phyloP scores from a whole-genome alignment of 2,329 filamentous ascomycete species.

The Cercospora canescens region DNA sequence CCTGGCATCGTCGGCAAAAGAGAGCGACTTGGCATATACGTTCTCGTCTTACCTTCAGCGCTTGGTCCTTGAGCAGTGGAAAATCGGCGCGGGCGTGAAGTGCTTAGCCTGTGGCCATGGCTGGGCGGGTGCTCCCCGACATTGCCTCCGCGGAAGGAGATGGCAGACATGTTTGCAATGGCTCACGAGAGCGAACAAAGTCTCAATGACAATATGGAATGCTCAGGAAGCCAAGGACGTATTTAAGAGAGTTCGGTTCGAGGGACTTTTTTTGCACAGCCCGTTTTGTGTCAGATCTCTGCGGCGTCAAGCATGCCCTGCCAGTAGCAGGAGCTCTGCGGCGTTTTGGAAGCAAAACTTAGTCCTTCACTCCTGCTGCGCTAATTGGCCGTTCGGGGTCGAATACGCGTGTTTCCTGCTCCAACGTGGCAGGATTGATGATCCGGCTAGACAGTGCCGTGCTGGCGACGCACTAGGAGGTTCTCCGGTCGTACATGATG shows the following conservation, averaged over 20 bases:
- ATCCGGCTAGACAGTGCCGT: background rate
- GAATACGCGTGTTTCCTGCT: background rate
- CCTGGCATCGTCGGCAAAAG: background rate
- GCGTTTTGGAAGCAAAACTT: background rate
- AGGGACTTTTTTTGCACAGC: background rate
- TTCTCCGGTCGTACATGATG: background rate
- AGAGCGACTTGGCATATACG: conserved; percentile 6
- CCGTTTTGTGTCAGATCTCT: background rate
- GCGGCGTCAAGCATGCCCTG: background rate
- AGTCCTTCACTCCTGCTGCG: background rate
- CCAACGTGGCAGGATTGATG: background rate
- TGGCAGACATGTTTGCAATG: conserved; percentile 1
- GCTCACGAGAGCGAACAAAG: background rate
- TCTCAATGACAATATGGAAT: background rate
- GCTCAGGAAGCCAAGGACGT: background rate
- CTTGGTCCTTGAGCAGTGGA: conserved; percentile 22
- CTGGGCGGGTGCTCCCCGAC: conserved; percentile 7
- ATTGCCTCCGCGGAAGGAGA: conserved; percentile 9
- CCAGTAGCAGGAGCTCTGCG: background rate
- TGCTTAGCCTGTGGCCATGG: conserved; percentile 6
- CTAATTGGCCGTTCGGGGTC: background rate
- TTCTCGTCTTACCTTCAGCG: conserved; percentile 22
- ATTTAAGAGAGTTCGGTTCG: background rate
- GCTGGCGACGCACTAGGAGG: background rate
- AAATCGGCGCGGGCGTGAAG: conserved; percentile 19